Conservation (phyloP, 371 early-diverging fungal species). For the Neoconidiobolus thromboides region DNA sequence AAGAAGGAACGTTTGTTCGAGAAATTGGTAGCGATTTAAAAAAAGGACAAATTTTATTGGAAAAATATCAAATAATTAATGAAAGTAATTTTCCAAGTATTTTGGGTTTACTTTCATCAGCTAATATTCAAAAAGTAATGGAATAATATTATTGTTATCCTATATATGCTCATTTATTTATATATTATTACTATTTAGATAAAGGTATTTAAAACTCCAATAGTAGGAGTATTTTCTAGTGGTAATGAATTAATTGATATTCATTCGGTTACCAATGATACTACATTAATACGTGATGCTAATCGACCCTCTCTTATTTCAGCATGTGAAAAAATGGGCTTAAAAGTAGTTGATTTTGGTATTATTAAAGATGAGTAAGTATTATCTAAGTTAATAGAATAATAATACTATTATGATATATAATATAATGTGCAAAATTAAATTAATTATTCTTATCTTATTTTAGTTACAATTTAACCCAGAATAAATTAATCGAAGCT, state of each 20-base stretch:
- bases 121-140: slow-evolving; percentile 35
- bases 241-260: slow-evolving; percentile 73
- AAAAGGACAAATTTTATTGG: slow-evolving; percentile 30
- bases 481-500: slow-evolving; percentile 23
- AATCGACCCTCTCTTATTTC: slow-evolving; percentile 62
- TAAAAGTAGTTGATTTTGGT: slow-evolving; percentile 48
- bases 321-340: slow-evolving; percentile 38
- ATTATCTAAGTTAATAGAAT: too few species aligned
- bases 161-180: neutral
- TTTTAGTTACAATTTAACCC: slow-evolving; percentile 23
- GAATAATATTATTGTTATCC: neutral
- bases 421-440: too few species aligned
- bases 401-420: too few species aligned
- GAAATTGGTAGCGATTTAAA: slow-evolving; percentile 55
- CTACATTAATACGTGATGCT: slow-evolving; percentile 61
- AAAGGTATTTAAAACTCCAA: slow-evolving; percentile 39
- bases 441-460: too few species aligned
- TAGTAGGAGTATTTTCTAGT: slow-evolving; percentile 64
- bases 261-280: slow-evolving; percentile 19
- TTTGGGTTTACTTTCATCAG: slow-evolving; percentile 57
- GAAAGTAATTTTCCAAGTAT: slow-evolving; percentile 43
- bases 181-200: slow-evolving; percentile 18
- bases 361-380: slow-evolving; percentile 37
- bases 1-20: slow-evolving; percentile 32
- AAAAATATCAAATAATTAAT: slow-evolving; percentile 34